Evolutionary conservation across 1,284 basidiomycete genomes (phyloP).

Genomic region (Cystobasidium pallidum): DNA sequence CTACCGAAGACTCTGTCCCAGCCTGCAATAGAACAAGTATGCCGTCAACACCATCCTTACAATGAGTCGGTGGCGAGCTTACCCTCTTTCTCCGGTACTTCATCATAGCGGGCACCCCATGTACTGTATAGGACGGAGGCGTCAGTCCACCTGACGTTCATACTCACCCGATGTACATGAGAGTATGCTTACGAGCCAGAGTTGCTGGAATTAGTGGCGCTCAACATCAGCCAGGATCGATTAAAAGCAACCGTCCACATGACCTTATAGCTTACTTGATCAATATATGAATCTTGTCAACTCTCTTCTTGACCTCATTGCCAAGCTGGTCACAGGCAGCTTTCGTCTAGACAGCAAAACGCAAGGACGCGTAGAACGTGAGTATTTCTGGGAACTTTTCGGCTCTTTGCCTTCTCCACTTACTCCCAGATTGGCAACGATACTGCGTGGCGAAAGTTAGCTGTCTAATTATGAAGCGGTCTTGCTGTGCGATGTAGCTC

Average conservation of each 20-base stretch:
- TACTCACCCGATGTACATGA: no score
- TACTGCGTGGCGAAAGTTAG: constrained; percentile 47
- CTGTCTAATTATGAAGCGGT: not conserved
- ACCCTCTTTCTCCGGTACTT: constrained; percentile 43
- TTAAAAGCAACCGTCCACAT: no score
- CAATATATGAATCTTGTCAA: constrained; percentile 65
- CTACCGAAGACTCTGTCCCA: constrained; percentile 41
- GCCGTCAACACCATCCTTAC: not conserved
- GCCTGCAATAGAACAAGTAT: not conserved
- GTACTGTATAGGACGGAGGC: not conserved
- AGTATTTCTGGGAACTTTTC: constrained; percentile 44
- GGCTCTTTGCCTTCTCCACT: constrained; percentile 52
- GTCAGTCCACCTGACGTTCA: no score
- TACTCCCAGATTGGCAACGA: constrained; percentile 73
- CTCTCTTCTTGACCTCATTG: constrained; percentile 68
- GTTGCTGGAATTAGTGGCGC: constrained; percentile 15
- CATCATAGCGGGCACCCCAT: constrained; percentile 31
- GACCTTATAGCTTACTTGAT: constrained; percentile 71
- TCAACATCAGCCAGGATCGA: not conserved
- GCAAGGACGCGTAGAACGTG: not conserved
- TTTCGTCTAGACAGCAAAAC: constrained; percentile 62
- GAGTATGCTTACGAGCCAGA: constrained; percentile 49
- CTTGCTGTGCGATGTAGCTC: not conserved
- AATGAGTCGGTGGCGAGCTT: not conserved
- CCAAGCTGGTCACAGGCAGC: constrained; percentile 78